Base-by-base conservation (phyloP, 2,329 filamentous ascomycete genomes). In the Calcarisporium arbuscula region DNA sequence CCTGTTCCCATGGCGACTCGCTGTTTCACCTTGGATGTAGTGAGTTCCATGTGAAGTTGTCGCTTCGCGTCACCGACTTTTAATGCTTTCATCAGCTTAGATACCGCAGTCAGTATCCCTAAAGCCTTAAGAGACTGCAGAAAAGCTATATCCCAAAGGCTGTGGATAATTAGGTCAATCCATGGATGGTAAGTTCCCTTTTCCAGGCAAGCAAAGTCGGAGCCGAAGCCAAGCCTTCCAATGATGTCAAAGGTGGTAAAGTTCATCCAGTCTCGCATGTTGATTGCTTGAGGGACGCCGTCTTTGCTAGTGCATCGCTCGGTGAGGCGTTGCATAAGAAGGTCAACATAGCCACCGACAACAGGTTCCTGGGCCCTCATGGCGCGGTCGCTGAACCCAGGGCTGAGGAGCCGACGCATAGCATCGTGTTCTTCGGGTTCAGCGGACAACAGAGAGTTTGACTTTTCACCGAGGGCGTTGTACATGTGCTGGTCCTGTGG, bases 381-480 rank as follows among this genome's bases (percentile, higher is more conserved):
- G 18, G 55, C 39, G n/a, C 46, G 17, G 5, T 10, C 19, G 2
- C 29, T 20, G 20, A 40, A 40, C 8, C 19, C 29, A 15, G 38
- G 34, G 8, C 15, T 20, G 9, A 40, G 9, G 10, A 32, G 15
- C 11, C 20, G 15, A 8, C 38, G 38, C 6, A 54, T 51, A 3
- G 35, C 43, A 1, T 41, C 34, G 30, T 56, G 51, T 2, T 34
- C 19, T 3, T 48, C 41, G 1, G 47, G 43, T 6, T 54, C n/a
- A n/a, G n/a, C n/a, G n/a, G n/a, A n/a, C n/a, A n/a, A n/a, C n/a
- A n/a, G n/a, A n/a, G n/a, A n/a, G n/a, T n/a, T n/a, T n/a, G n/a
- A n/a, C n/a, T n/a, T n/a, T n/a, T n/a, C n/a, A n/a, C n/a, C 31
- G n/a, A 56, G 52, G 6, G 49, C 51, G 29, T 40, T 57, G 6